Evolutionary conservation across 305 asterid genomes (phyloP).

Genomic region (Euphrasia arctica): DNA sequence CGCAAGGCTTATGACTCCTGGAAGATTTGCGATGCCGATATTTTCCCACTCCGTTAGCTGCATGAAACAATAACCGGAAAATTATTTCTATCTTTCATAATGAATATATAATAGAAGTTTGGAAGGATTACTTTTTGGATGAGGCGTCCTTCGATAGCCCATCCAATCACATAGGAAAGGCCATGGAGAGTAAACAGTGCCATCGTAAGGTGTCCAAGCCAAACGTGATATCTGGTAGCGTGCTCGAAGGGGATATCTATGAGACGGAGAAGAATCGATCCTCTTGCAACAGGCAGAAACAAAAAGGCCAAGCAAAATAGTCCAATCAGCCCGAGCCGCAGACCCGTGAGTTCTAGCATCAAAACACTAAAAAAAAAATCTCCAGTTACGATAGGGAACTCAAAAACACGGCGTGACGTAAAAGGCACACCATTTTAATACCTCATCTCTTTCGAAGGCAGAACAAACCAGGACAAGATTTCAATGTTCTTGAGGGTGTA

Average conservation of each 20-base stretch:
- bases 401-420: neutral
- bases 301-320: conserved; percentile 61
- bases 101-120: neutral
- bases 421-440: conserved; percentile 17
- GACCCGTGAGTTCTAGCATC: conserved; percentile 59
- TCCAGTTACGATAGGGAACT: conserved; percentile 12
- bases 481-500: conserved; percentile 35
- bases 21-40: conserved; percentile 55
- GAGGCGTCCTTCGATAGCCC: conserved; percentile 61
- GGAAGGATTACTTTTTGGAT: conserved; percentile 38
- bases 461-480: conserved; percentile 29
- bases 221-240: conserved; percentile 80
- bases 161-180: conserved; percentile 48
- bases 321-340: conserved; percentile 67
- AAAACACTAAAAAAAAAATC: conserved; percentile 38
- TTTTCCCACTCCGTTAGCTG: conserved; percentile 57
- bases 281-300: conserved; percentile 72
- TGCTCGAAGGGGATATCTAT: conserved; percentile 87
- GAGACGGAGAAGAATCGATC: conserved; percentile 71
- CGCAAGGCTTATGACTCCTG: conserved; percentile 72
- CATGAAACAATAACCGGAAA: conserved; percentile 16
- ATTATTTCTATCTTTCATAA: neutral
- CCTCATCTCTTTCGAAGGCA: conserved; percentile 42
- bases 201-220: conserved; percentile 93
- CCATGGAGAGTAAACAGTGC: conserved; percentile 70